phyloP scores from a whole-genome alignment of 345 rosid genomes.

The Cardamine chenopodiifolia region DNA sequence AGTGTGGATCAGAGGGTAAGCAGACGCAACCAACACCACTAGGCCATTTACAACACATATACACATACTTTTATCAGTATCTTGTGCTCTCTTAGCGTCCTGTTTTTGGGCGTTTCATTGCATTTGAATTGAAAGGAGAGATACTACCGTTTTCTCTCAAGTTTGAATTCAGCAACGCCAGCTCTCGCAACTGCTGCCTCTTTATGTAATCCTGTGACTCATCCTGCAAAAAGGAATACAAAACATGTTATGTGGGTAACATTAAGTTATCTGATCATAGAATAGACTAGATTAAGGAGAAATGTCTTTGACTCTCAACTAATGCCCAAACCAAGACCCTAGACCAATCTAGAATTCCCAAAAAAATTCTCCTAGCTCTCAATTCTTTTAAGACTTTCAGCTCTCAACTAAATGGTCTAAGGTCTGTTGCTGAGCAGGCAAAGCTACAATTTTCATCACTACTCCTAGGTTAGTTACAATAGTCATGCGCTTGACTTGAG shows the following conservation, averaged over 20 bases:
- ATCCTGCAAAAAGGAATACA: slow-evolving; percentile 55
- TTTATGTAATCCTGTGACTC: slow-evolving; percentile 93
- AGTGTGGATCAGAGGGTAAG: slow-evolving; percentile 30
- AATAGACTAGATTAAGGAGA: not conserved
- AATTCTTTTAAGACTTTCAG: no score
- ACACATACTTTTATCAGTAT: slow-evolving; percentile 17
- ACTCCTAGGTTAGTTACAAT: not conserved
- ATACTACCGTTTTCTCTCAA: slow-evolving; percentile 92
- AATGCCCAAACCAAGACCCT: not conserved
- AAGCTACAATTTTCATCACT: not conserved
- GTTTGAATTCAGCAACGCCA: slow-evolving; percentile 87
- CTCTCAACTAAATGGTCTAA: no score
- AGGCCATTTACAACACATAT: slow-evolving; percentile 31
- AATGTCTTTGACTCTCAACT: not conserved
- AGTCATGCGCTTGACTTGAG: not conserved
- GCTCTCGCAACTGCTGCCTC: slow-evolving; percentile 94
- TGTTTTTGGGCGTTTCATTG: slow-evolving; percentile 96
- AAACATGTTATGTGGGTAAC: not conserved
- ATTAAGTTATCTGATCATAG: not conserved
- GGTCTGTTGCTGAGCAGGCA: no score
- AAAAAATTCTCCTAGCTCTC: not conserved
- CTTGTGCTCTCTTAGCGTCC: slow-evolving; percentile 55
- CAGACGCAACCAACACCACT: slow-evolving; percentile 29
- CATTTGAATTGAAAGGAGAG: slow-evolving; percentile 92
- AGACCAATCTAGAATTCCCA: not conserved